A percentile compares a stretch with the other conserved stretches of the same genome.
Evolutionary conservation across 139 green algal species (phyloP).

Genomic region (Zygnema cylindricum): DNA sequence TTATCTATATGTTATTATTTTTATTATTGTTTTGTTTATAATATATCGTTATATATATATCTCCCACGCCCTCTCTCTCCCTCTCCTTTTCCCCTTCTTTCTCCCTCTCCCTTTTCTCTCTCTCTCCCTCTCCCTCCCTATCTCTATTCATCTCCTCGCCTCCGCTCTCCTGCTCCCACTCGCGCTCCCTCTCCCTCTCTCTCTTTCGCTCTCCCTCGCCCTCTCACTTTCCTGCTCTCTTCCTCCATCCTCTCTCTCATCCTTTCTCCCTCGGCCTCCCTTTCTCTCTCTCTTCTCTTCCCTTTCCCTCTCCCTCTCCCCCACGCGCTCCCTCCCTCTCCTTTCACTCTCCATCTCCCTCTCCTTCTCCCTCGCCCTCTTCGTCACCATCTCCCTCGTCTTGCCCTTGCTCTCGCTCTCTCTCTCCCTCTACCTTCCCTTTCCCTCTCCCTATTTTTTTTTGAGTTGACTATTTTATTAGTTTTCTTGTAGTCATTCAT

Average conservation of each 20-base stretch:
- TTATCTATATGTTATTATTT: too few relatives aligned
- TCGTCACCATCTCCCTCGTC: neutral
- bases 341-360: neutral
- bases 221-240: neutral
- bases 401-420: constrained; percentile 80
- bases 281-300: neutral
- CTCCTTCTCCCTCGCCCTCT: constrained; percentile 8
- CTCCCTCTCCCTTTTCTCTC: too few relatives aligned
- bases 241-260: neutral
- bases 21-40: too few relatives aligned
- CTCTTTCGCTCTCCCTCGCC: neutral
- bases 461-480: neutral
- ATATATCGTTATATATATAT: too few relatives aligned
- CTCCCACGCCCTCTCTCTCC: too few relatives aligned
- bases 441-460: constrained; percentile 29
- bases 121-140: too few relatives aligned
- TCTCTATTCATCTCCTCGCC: too few relatives aligned
- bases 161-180: neutral
- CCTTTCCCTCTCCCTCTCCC: neutral
- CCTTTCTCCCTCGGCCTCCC: neutral
- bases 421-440: constrained; percentile 12
- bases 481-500: too few relatives aligned
- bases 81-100: too few relatives aligned
- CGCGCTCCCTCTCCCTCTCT: neutral
- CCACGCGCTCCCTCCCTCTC: neutral